Percentiles rank a stretch among this genome's conserved stretches.
These are phyloP conservation scores for Laburnicola sp. DNA, from an alignment of 2,329 filamentous ascomycete species.

Conservation along the genomic window DNA sequence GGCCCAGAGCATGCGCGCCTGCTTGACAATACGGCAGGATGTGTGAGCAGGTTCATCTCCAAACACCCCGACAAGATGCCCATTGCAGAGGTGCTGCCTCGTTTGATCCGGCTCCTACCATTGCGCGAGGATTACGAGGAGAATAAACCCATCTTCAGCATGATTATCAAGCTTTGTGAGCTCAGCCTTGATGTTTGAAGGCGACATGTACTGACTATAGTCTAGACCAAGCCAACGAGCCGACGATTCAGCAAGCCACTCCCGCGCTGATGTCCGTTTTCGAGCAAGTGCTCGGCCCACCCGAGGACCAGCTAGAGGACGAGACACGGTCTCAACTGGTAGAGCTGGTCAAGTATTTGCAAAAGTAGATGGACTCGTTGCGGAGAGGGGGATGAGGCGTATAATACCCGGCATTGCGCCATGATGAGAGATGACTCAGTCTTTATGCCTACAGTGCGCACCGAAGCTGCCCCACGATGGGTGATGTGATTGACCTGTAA, in stretches of 20 bases:
- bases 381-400: slow-evolving; percentile 25
- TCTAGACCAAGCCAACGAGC: slow-evolving; percentile 67
- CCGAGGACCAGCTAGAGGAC: slow-evolving; percentile 74
- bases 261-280: slow-evolving; percentile 71
- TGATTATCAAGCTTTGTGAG: slow-evolving; percentile 84
- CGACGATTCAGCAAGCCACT: slow-evolving; percentile 70
- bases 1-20: slow-evolving; percentile 78
- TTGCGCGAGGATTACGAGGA: slow-evolving; percentile 94
- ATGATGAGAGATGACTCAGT: slow-evolving; percentile 10
- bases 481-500: too few species aligned
- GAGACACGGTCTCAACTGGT: slow-evolving; percentile 69
- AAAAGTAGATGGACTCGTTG: slow-evolving; percentile 37
- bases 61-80: slow-evolving; percentile 83
- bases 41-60: slow-evolving; percentile 88
- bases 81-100: slow-evolving; percentile 78
- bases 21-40: slow-evolving; percentile 91
- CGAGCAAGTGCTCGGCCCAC: slow-evolving; percentile 70
- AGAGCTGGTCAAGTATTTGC: slow-evolving; percentile 62
- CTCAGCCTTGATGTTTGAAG: neutral
- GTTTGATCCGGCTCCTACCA: slow-evolving; percentile 76
- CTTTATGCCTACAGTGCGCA: too few species aligned
- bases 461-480: too few species aligned
- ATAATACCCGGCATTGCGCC: slow-evolving; percentile 14
- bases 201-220: slow-evolving; percentile 7
- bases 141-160: slow-evolving; percentile 90